Evolutionary conservation across 441 rosid species (phyloP).

Genomic region (Pelargonium citronellum): DNA sequence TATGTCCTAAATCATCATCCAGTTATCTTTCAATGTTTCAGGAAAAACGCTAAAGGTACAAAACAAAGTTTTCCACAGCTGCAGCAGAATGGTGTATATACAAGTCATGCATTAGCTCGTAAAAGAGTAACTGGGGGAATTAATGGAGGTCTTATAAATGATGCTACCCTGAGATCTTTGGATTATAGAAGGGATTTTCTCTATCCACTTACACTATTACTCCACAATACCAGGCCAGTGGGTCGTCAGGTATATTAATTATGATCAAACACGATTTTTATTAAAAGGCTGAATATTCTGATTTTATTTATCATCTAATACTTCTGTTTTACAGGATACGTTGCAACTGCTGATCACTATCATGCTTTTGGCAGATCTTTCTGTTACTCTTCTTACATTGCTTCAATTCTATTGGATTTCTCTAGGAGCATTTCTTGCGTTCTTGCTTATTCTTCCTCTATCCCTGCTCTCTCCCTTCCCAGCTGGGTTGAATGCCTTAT

Average conservation of each 20-base stretch:
- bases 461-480: conserved; percentile 89
- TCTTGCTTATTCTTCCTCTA: conserved; percentile 88
- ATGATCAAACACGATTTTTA: conserved; percentile 17
- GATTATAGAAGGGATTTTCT: conserved; percentile 67
- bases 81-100: conserved; percentile 48
- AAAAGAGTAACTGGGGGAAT: conserved; percentile 85
- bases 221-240: conserved; percentile 82
- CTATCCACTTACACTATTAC: conserved; percentile 69
- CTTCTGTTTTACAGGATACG: conserved; percentile 56
- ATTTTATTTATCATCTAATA: conserved; percentile 17
- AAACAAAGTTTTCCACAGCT: conserved; percentile 44
- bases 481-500: conserved; percentile 90
- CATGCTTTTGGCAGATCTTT: conserved; percentile 83
- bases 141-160: conserved; percentile 81
- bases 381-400: conserved; percentile 71
- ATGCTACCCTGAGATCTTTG: conserved; percentile 63
- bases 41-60: conserved; percentile 29
- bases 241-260: conserved; percentile 69
- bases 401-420: conserved; percentile 92
- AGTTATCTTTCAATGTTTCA: no score
- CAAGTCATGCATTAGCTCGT: conserved; percentile 69
- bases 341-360: conserved; percentile 71
- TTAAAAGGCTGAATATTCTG: conserved; percentile 1
- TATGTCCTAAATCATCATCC: no score
- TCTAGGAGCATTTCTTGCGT: conserved; percentile 77